Base-by-base conservation (phyloP, 176 grass and related monocot species). In the Canna indica region DNA sequence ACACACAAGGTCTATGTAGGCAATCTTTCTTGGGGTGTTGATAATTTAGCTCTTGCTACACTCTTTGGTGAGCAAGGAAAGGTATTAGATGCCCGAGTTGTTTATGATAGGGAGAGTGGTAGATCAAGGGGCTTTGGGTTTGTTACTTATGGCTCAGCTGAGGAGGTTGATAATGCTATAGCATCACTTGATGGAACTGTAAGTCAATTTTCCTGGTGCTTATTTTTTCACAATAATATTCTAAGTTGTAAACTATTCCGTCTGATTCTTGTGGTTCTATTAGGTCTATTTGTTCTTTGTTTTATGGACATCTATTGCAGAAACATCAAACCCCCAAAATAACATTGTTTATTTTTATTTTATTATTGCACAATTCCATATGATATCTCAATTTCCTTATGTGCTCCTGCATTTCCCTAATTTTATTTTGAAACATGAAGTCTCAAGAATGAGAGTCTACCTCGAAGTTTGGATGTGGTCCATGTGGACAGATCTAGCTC, bases 81-180 rank as follows among this genome's bases (percentile, higher is more conserved):
- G 14, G 94, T 99, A 56, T 25, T 93, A 36, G 89, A 93, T 32
- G 89, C 89, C 4, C 87, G 80, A 70, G 89, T 99, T 24, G 83
- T 99, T 72, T 90, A 80, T 2, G 94, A 99, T 48, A 79, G 94
- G 57, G 94, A 99, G 53, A 99, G 70, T 0, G 94, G 94, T 63
- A 76, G 94, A 77, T 99, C 94, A 32, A 90, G 94, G 75, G 94
- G 94, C 20, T 99, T 99, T 1, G 94, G 94, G 36, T 99, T 99
- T 66, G 89, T 99, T 32, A 99, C 94, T 27, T 93, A 83, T 29
- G 80, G 82, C 69, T 80, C 77, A 14, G 57, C 80, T 1, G 68
- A 78, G 0, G 94, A 93, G 59, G 89, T 92, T 59, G 80, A 77
- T 72, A 93, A 88, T 30, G 94, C 94, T 3, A 85, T 99, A 77